Evolutionary conservation across 2,329 filamentous ascomycete genomes (phyloP).

Genomic region (Fusarium metavorans): DNA sequence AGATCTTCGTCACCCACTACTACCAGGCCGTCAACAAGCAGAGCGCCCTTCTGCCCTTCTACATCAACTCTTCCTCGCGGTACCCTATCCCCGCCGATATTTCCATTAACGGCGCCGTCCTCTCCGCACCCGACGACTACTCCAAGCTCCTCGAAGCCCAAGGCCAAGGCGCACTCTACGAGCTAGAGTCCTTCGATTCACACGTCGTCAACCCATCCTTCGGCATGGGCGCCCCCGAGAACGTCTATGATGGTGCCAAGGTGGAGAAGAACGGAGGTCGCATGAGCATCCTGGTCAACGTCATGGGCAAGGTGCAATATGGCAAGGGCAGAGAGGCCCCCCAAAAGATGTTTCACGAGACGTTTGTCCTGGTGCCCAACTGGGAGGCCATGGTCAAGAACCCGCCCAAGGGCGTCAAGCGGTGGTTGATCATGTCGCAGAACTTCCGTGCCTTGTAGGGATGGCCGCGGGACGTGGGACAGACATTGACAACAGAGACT

Average conservation of each 20-base stretch:
- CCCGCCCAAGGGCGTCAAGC: constrained; percentile 64
- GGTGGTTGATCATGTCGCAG: constrained; percentile 78
- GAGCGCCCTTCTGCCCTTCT: constrained; percentile 73
- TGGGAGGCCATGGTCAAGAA: constrained; percentile 68
- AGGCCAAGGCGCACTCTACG: constrained; percentile 70
- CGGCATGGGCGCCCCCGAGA: constrained; percentile 66
- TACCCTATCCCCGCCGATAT: constrained; percentile 74
- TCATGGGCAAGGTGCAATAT: constrained; percentile 79
- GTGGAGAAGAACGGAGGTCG: constrained; percentile 64
- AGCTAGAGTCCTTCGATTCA: constrained; percentile 80
- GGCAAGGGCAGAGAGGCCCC: constrained; percentile 72
- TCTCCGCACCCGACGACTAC: constrained; percentile 73
- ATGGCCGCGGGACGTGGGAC: not conserved
- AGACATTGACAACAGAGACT: constrained; percentile 18
- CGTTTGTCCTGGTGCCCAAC: constrained; percentile 84
- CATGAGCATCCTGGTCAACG: constrained; percentile 78
- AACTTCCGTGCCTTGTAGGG: constrained; percentile 71
- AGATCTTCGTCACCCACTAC: constrained; percentile 78
- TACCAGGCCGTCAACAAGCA: constrained; percentile 80
- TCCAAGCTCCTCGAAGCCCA: constrained; percentile 76
- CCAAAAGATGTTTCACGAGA: constrained; percentile 81
- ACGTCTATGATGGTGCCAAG: constrained; percentile 55
- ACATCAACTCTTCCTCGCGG: constrained; percentile 69
- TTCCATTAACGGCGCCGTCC: constrained; percentile 80
- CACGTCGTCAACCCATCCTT: constrained; percentile 82